Evolutionary conservation across 129 eudicot species (phyloP), one percentile per base, ranked within the genome.

Genomic region (Solidago caesia): DNA sequence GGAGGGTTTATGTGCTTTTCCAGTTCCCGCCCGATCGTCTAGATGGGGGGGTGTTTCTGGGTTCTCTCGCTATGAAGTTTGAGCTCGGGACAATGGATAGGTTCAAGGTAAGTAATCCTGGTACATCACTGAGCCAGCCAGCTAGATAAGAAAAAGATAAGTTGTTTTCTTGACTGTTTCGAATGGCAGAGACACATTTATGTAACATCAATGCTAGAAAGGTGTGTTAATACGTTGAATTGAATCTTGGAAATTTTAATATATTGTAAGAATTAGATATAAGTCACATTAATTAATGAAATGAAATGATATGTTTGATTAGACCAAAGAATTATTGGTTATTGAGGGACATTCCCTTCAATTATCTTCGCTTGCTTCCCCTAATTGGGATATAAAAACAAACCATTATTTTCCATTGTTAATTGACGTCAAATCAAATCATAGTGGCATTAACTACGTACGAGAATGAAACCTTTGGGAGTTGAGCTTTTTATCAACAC

Each of bases 341-440:
- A 58, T 26, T 55, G 14, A 64, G n/a, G 55, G 67, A 71, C 78
- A 64, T 56, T 64, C 77, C 49, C 14, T 8, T 11, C 57, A 55
- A 33, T 6, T 64, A 64, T 57, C 72, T 14, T 52, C 33, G 72
- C 68, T 44, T 64, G 78, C 56, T 79, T 72, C 77, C 56, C 53
- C 61, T 72, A 64, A 64, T 72, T 72, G 72, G 77, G 82, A 72
- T 67, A 71, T 53, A 44, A 79, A 78, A 44, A 15, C 62, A 64
- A 72, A 64, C 72, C 29, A 43, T 44, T 55, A 57, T 41, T 79
- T 49, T 66, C 12, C 57, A 63, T 78, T 63, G 26, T 11, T 4
- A 53, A 75, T 52, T 21, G 64, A 51, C 70, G 25, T 77, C 71
- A 53, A 64, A 61, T 70, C 81, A 60, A 60, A 53, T 64, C 67